Percentiles rank a stretch among this genome's conserved stretches.
Evolutionary conservation across 2,329 filamentous ascomycete species (phyloP).

Genomic region (Rutstroemia sydowiana): DNA sequence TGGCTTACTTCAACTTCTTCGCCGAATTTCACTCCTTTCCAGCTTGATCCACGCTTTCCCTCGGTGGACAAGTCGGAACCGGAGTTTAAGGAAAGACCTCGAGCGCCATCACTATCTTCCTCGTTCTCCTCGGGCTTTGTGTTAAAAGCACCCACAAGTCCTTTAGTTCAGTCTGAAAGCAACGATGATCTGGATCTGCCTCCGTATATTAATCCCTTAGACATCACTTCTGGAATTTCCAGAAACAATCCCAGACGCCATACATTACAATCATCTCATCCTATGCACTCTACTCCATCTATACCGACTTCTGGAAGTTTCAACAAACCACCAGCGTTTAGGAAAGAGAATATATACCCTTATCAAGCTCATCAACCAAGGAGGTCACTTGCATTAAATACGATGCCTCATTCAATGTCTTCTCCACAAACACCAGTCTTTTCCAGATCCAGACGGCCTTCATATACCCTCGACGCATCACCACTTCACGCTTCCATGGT

Average conservation of each 20-base stretch:
- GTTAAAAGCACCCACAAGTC: conserved; percentile 84
- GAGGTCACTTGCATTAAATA: conserved; percentile 60
- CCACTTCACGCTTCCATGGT: conserved; percentile 89
- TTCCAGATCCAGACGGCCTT: conserved; percentile 56
- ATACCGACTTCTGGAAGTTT: conserved; percentile 34
- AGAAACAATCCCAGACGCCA: conserved; percentile 51
- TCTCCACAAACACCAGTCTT: conserved; percentile 45
- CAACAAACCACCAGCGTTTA: conserved; percentile 38
- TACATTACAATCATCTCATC: conserved; percentile 60
- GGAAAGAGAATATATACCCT: conserved; percentile 57
- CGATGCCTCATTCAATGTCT: conserved; percentile 34
- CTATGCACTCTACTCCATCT: conserved; percentile 37
- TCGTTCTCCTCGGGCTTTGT: conserved; percentile 73
- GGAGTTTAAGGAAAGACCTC: conserved; percentile 14
- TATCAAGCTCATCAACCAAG: conserved; percentile 76
- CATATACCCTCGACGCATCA: conserved; percentile 65
- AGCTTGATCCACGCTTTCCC: conserved; percentile 32
- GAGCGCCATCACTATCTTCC: conserved; percentile 55
- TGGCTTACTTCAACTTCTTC: conserved; percentile 54
- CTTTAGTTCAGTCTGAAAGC: conserved; percentile 80
- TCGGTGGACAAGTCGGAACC: conserved; percentile 15
- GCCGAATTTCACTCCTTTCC: conserved; percentile 42
- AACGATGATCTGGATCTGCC: conserved; percentile 69
- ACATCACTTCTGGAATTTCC: conserved; percentile 35
- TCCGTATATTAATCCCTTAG: conserved; percentile 43